Base-by-base conservation (phyloP, 2,329 filamentous ascomycete genomes). In the Gyromitra esculenta region DNA sequence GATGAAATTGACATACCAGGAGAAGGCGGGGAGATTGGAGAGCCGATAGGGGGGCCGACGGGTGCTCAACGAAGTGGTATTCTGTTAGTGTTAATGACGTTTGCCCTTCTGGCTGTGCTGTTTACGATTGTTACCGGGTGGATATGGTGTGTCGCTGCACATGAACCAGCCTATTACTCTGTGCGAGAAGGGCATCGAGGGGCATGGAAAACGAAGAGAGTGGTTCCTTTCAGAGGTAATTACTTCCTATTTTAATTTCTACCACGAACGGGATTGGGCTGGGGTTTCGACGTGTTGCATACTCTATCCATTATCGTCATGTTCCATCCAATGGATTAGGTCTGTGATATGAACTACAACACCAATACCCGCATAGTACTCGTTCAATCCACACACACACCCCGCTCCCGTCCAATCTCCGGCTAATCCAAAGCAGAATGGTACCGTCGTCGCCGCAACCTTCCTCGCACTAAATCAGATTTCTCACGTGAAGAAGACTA, bases 111-210 rank as follows among this genome's bases (percentile, higher is more conserved):
- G 62, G 76, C 72, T 8, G 56, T 76, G n/a, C 21, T 75, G 31
- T 78, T 78, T 37, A 76, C 73, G 4, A 60, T 78, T 43, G 64
- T 77, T 54, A 65, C 74, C 5, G 76, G 73, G 2, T 78, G 76
- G 74, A 66, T 78, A 69, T 73, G 73, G 73, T 78, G 76, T 63
- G 76, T 76, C 35, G 63, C 73, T 15, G 73, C 73, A 8, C 54
- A 63, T 5, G 76, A 77, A 21, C 62, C 68, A 35, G 52, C 54
- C 1, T 66, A 78, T 43, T 74, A 76, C 37, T 69, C 73, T 7
- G 68, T 69, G 50, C 63, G 60, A 35, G 62, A 64, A 45, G 62
- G 63, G 11, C 50, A 60, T 7, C 50, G 54, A 50, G 60, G 64
- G n/a, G 37, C 64, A 21, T 76, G 64, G 64, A 75, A 52, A 54